Conservation (phyloP, 2,329 filamentous ascomycete genomes). For the Huntiella moniliformis region DNA sequence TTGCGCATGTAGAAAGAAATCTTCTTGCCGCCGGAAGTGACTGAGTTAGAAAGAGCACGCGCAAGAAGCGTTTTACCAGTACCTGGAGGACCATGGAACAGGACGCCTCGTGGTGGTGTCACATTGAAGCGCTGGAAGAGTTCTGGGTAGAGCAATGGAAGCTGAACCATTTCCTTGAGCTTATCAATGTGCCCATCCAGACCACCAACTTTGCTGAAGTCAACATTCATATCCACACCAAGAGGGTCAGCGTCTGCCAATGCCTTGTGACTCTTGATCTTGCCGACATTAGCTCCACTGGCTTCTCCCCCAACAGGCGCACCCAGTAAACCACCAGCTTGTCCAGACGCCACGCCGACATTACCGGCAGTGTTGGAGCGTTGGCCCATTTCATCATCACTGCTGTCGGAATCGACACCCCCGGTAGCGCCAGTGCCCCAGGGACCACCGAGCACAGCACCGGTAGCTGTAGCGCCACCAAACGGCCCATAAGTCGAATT, state of each 20-base stretch:
- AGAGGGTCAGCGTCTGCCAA: slow-evolving; percentile 87
- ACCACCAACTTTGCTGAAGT: slow-evolving; percentile 86
- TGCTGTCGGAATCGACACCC: slow-evolving; percentile 83
- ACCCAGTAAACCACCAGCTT: slow-evolving; percentile 28
- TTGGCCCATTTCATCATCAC: slow-evolving; percentile 71
- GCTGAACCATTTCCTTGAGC: slow-evolving; percentile 94
- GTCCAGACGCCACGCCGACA: slow-evolving; percentile 40
- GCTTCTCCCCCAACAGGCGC: slow-evolving; percentile 21
- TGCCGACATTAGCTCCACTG: slow-evolving; percentile 58
- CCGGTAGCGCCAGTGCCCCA: slow-evolving; percentile 57
- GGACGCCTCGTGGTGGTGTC: slow-evolving; percentile 78
- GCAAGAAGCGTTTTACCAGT: slow-evolving; percentile 97
- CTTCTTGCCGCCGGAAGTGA: slow-evolving; percentile 75
- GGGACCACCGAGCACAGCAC: slow-evolving; percentile 54
- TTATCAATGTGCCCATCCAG: slow-evolving; percentile 88
- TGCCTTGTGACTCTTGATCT: slow-evolving; percentile 80
- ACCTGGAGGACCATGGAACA: slow-evolving; percentile 93
- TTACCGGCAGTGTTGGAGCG: slow-evolving; percentile 39
- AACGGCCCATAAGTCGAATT: slow-evolving; percentile 89
- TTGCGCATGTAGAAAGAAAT: slow-evolving; percentile 99
- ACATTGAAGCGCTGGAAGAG: slow-evolving; percentile 83
- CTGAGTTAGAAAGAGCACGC: slow-evolving; percentile 75
- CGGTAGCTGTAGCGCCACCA: slow-evolving; percentile 59
- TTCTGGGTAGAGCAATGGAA: slow-evolving; percentile 86
- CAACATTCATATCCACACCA: slow-evolving; percentile 79